Evolutionary conservation across 1,284 basidiomycete species (phyloP).

Genomic region (Mycosarcoma maydis): DNA sequence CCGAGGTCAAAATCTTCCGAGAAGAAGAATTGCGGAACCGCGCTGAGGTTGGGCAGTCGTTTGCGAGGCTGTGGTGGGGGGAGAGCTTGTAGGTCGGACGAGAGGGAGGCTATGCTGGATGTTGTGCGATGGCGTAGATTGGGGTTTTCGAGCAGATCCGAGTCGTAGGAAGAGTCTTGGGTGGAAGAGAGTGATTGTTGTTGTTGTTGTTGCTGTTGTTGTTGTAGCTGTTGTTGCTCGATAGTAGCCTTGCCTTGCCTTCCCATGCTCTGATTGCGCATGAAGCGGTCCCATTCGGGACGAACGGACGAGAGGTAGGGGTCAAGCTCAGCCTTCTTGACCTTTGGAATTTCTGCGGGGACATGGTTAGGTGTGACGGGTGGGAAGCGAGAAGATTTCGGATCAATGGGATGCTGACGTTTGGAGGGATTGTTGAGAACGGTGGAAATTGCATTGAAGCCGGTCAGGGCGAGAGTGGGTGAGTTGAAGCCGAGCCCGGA

Average conservation of each 20-base stretch:
- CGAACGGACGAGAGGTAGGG: constrained; percentile 55
- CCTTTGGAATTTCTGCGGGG: constrained; percentile 54
- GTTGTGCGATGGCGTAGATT: constrained; percentile 21
- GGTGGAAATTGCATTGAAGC: constrained; percentile 61
- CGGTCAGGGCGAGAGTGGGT: constrained; percentile 33
- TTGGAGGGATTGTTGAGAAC: constrained; percentile 64
- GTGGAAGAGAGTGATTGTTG: constrained; percentile 5
- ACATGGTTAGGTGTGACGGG: constrained; percentile 51
- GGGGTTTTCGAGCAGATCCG: constrained; percentile 21
- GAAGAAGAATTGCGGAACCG: constrained; percentile 82
- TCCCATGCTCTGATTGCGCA: constrained; percentile 57
- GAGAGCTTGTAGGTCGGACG: constrained; percentile 38
- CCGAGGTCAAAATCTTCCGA: constrained; percentile 82
- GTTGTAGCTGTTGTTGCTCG: constrained; percentile 19
- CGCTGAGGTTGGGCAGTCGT: constrained; percentile 72
- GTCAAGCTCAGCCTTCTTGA: constrained; percentile 53
- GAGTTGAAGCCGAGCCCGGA: constrained; percentile 37
- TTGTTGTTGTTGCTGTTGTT: constrained; percentile 19
- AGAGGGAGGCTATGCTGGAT: constrained; percentile 34
- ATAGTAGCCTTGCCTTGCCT: constrained; percentile 45
- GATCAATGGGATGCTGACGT: constrained; percentile 60
- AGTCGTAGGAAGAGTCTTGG: constrained; percentile 19
- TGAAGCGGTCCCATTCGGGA: constrained; percentile 62
- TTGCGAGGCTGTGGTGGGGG: constrained; percentile 33
- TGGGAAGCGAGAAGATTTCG: constrained; percentile 60